Evolutionary conservation across 176 grass and related monocot genomes (phyloP).

Genomic region (Pontederia crassipes): DNA sequence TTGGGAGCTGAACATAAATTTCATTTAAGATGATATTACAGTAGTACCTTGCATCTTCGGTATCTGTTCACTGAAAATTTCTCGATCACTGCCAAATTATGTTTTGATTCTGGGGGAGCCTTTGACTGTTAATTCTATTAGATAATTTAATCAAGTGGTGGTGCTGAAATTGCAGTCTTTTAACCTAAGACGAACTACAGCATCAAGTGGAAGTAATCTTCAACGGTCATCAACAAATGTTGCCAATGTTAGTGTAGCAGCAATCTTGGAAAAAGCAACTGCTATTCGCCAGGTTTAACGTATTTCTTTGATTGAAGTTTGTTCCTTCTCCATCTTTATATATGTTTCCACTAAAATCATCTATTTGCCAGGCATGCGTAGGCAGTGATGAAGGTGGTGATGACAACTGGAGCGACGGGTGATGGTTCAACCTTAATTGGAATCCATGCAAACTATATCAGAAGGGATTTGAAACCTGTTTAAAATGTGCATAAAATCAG

Average conservation of each 20-base stretch:
- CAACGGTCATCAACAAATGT: constrained; percentile 31
- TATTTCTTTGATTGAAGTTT: background rate
- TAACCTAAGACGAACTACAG: constrained; percentile 62
- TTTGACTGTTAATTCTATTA: background rate
- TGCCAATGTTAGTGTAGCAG: constrained; percentile 53
- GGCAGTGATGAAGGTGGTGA: constrained; percentile 85
- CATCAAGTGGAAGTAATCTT: constrained; percentile 35
- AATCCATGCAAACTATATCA: constrained; percentile 7
- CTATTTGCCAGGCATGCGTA: constrained; percentile 62
- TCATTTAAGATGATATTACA: no score
- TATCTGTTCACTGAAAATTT: no score
- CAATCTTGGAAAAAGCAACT: constrained; percentile 94
- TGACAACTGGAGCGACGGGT: constrained; percentile 93
- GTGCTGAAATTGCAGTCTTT: constrained; percentile 64
- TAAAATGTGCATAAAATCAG: constrained; percentile 70
- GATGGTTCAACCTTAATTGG: constrained; percentile 33
- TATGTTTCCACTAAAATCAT: constrained; percentile 13
- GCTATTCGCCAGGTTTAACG: constrained; percentile 84
- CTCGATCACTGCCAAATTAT: background rate
- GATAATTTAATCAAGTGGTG: background rate
- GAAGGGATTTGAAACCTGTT: no score
- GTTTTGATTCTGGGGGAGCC: background rate
- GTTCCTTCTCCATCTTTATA: background rate
- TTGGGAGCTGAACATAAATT: no score
- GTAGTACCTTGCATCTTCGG: no score